Evolutionary conservation across 345 rosid species (phyloP), one percentile per base, ranked within the genome.

Genomic region (Nephelium lappaceum): DNA sequence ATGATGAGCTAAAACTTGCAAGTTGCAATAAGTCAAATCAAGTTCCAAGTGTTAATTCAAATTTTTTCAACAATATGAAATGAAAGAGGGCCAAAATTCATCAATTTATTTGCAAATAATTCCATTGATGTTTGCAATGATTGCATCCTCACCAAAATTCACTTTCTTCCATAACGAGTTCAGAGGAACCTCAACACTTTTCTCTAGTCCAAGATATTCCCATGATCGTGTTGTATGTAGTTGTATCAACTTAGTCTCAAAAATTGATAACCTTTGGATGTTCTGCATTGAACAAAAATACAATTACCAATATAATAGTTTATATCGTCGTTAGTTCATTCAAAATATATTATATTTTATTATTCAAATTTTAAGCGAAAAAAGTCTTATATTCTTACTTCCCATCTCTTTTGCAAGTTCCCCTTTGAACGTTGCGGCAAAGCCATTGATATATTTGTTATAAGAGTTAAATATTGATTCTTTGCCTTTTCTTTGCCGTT

Each of bases 361-460:
- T n/a, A n/a, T 55, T 55, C 60, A 55, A 55, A 55, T 18, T 8
- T 8, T 16, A 55, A 55, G 19, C 3, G 3, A 18, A 10, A 62
- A n/a, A 25, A 24, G 18, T 1, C 36, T 25, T 21, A 62, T 5
- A 62, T 8, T 25, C 78, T 78, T n/a, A 84, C 86, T 75, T 2
- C 81, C 78, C 41, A 84, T 71, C 61, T 81, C 47, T 19, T 80
- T 77, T 3, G 84, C 86, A 6, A 74, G 75, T 58, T 60, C 75
- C 14, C 78, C 85, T 4, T 79, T 77, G 12, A 79, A 27, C 8
- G 16, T 77, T 11, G 85, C 85, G 43, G 85, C 85, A 39, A 83
- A 83, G 11, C 83, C 85, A 72, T 83, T 79, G 62, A 83, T 77
- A 71, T 79, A 78, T 68, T 70, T 76, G 39, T 80, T 73, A 77